Evolutionary conservation across 306 rosid genomes (phyloP).

Genomic region (Vigna mungo): DNA sequence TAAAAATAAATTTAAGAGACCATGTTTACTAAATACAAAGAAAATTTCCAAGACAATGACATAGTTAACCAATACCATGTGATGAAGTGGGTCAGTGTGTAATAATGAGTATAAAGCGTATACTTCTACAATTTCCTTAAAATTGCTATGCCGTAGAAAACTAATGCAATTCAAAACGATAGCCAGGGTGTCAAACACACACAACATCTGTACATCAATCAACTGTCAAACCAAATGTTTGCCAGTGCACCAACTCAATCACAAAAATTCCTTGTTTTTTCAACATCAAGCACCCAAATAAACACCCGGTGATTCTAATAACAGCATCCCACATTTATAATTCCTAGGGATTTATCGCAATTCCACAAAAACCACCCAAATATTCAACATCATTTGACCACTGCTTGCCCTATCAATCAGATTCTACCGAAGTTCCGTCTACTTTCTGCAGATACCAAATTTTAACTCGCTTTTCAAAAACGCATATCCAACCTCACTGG

Average conservation of each 20-base stretch:
- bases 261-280: neutral
- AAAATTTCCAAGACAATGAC: conserved; percentile 15
- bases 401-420: conserved; percentile 27
- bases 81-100: conserved; percentile 4
- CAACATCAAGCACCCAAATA: conserved; percentile 32
- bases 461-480: conserved; percentile 19
- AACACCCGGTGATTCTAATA: conserved; percentile 12
- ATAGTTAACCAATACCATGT: conserved; percentile 15
- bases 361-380: conserved; percentile 26
- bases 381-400: conserved; percentile 17
- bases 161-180: neutral
- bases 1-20: conserved; percentile 1
- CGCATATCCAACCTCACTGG: conserved; percentile 20
- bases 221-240: conserved; percentile 10
- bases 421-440: neutral
- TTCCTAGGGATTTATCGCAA: conserved; percentile 8
- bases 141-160: neutral
- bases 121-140: neutral
- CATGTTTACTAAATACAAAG: conserved; percentile 26
- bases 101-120: conserved; percentile 36
- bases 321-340: conserved; percentile 12
- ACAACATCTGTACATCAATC: neutral
- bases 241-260: neutral
- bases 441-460: conserved; percentile 7
- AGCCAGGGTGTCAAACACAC: conserved; percentile 3